These are phyloP conservation scores for Sporothrix luriei DNA, from an alignment of 2,329 filamentous ascomycete species.

Conservation along the genomic window DNA sequence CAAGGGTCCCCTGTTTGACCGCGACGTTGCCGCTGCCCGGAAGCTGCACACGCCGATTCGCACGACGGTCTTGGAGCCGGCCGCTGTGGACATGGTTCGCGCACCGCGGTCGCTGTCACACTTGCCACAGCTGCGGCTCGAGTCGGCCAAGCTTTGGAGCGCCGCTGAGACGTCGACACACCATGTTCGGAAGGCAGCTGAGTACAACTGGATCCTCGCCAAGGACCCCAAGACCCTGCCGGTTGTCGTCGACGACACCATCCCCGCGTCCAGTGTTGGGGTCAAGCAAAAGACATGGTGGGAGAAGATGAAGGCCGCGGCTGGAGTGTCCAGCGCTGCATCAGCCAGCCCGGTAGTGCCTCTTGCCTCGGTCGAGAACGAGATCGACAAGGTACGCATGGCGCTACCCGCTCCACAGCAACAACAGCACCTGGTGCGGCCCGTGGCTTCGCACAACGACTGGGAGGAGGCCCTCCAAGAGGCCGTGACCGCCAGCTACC, in stretches of 20 bases:
- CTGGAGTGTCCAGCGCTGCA: neutral
- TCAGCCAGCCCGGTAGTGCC: neutral
- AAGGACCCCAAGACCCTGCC: slow-evolving; percentile 18
- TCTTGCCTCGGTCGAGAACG: neutral
- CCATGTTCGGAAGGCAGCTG: slow-evolving; percentile 13
- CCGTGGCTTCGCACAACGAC: slow-evolving; percentile 35
- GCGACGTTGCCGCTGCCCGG: slow-evolving; percentile 27
- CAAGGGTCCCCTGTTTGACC: slow-evolving; percentile 32
- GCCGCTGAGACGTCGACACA: slow-evolving; percentile 4
- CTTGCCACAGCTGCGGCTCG: slow-evolving; percentile 39
- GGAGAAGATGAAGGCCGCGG: slow-evolving; percentile 34
- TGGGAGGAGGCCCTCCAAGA: slow-evolving; percentile 45
- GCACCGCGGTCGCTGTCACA: slow-evolving; percentile 38
- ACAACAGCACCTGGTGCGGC: slow-evolving; percentile 32
- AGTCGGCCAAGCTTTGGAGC: slow-evolving; percentile 40
- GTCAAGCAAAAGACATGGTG: slow-evolving; percentile 35
- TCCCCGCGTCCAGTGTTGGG: slow-evolving; percentile 29
- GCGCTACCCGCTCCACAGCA: slow-evolving; percentile 29
- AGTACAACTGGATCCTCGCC: slow-evolving; percentile 41
- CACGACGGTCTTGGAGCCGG: slow-evolving; percentile 35
- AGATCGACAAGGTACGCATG: slow-evolving; percentile 28
- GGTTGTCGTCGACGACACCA: slow-evolving; percentile 28
- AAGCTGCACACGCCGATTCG: slow-evolving; percentile 32
- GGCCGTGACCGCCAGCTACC: slow-evolving; percentile 42
- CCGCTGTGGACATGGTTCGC: slow-evolving; percentile 41